Base-by-base conservation (phyloP, 2,329 filamentous ascomycete genomes). In the Cercospora sesami region DNA sequence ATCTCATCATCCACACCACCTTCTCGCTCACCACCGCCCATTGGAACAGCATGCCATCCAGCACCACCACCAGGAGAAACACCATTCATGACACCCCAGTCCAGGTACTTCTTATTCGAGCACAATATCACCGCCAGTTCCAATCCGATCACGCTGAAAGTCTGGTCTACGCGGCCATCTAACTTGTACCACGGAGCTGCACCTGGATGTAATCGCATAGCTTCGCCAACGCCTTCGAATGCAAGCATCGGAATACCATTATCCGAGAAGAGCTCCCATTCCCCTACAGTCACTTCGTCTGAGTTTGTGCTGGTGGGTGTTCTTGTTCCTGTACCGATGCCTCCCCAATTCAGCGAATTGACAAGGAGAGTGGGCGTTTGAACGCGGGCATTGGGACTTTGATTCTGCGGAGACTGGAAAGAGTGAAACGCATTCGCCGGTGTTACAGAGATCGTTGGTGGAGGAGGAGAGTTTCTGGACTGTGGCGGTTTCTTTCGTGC, bases 91-190 rank as follows among this genome's bases (percentile, higher is more conserved):
- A 55, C 14, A 9, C 61, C 48, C 26, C 23, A 28, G 28, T 67
- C 57, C 3, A 39, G 59, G 5, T 26, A 55, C 21, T 60, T 59
- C 21, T 23, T 18, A 28, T 45, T 18, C 10, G 36, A 63, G 14
- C 53, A 66, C 64, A 72, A 45, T 51, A 66, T 62, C 18, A 72
- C 31, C 21, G 65, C 68, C 23, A 69, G 31, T 6, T 69, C 42
- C 9, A 72, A 14, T 4, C 70, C 70, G 4, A 66, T 60, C 4
- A 69, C 66, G 21, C 67, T 65, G n/a, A 69, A 68, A 6, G 65
- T 64, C 28, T 57, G 31, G 21, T 66, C 64, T 7, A n/a, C 30
- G 2, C 36, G 45, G 8, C 62, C 59, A 31, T 63, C 64, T 9
- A 64, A 33, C 4, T 48, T 26, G 5, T 39, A 18, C 57, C 64